Evolutionary conservation across 352 stramenopile species (phyloP), one percentile per base, ranked within the genome.

Genomic region (Phytopythium ostracodes): DNA sequence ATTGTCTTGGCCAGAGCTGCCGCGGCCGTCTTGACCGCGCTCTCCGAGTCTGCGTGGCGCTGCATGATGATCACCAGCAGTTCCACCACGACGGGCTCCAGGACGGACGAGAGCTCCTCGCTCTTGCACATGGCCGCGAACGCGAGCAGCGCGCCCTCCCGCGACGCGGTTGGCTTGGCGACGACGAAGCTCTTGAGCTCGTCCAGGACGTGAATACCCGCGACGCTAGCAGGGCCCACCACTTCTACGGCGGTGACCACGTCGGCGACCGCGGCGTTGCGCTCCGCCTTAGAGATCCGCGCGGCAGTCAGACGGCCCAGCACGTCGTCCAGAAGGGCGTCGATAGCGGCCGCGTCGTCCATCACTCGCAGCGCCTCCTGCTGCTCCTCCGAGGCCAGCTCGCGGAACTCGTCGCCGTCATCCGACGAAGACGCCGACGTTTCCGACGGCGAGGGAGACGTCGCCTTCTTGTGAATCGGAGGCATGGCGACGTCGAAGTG

Each of bases 21-120:
- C 8, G 76, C 78, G 0, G 72, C 73, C 35, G 77, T 67, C 44
- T 85, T 84, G 27, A 92, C 73, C 0, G 54, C 70, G 52, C 74
- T 76, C 55, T 89, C 82, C 61, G 79, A 87, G 73, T 92, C 82
- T 0, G 75, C 69, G 64, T 87, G 79, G 52, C 76, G 76, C 66
- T 86, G 75, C 64, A 89, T 79, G 47, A 92, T 76, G 1, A 36
- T 44, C 24, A 71, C 53, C 31, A 92, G 60, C 53, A 79, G 67
- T 56, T 87, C 71, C 14, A 89, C 72, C 22, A 88, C 56, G 42
- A 89, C 58, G 2, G 79, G 76, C 64, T 92, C 81, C 36, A 88
- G 66, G 6, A 78, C 73, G n/a, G 63, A 68, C 17, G 72, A 70
- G n/a, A 89, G 57, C 40, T 64, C 54, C 20, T 87, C 64, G 53